Percentiles rank a stretch among this genome's conserved stretches.
Conservation (phyloP, 1,139 yeast genomes). For the Arxiozyma heterogenica region DNA sequence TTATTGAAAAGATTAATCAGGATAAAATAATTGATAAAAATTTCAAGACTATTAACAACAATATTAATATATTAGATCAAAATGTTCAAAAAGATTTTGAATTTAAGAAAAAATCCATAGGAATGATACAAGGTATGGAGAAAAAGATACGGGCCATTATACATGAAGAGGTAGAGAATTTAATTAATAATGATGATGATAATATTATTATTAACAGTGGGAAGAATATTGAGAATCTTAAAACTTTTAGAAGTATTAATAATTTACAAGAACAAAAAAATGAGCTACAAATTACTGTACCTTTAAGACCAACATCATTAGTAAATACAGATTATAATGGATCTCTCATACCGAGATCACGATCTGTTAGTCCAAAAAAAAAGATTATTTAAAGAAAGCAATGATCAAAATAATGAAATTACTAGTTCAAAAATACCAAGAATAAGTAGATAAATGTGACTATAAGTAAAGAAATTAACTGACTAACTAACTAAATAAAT, state of each 20-base stretch:
- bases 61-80: slow-evolving; percentile 4
- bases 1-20: slow-evolving; percentile 6
- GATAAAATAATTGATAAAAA: slow-evolving; percentile 14
- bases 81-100: neutral
- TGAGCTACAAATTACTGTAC: neutral
- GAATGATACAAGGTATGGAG: neutral
- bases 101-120: neutral
- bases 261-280: neutral
- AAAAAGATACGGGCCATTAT: slow-evolving; percentile 8
- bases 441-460: neutral
- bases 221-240: neutral
- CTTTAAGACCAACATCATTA: neutral
- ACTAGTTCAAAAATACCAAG: slow-evolving; percentile 7
- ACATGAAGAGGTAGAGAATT: slow-evolving; percentile 3
- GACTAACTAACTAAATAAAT: neutral
- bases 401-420: neutral
- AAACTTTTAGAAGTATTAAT: neutral
- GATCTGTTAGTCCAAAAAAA: slow-evolving; percentile 2
- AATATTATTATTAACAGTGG: neutral
- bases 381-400: neutral
- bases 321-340: neutral
- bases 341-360: slow-evolving; percentile 1
- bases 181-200: neutral
- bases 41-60: slow-evolving; percentile 10
- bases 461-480: too few species aligned